A percentile compares a stretch with the other conserved stretches of the same genome.
Evolutionary conservation across 2,329 filamentous ascomycete species (phyloP).

Genomic region (Akanthomyces dipterigenus): DNA sequence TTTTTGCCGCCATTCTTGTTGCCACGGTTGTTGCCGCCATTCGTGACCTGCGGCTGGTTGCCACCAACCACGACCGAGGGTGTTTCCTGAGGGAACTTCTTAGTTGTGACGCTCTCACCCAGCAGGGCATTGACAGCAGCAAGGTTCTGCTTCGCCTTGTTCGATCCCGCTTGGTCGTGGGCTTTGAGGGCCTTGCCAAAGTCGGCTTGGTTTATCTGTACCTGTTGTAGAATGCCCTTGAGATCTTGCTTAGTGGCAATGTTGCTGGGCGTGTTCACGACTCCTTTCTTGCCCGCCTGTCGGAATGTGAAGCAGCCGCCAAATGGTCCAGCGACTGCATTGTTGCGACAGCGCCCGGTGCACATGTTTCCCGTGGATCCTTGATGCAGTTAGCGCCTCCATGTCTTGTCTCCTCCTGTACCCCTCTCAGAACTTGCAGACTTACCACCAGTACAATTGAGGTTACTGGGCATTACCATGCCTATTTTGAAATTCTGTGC

Average conservation of each 20-base stretch:
- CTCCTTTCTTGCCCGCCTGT: neutral
- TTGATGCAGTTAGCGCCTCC: slow-evolving; percentile 13
- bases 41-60: neutral
- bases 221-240: slow-evolving; percentile 39
- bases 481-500: slow-evolving; percentile 50
- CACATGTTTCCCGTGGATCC: slow-evolving; percentile 51
- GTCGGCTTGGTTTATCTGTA: slow-evolving; percentile 44
- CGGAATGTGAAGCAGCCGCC: slow-evolving; percentile 52
- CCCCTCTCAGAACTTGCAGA: neutral
- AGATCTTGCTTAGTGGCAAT: slow-evolving; percentile 42
- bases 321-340: slow-evolving; percentile 49
- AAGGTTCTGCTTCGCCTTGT: slow-evolving; percentile 21
- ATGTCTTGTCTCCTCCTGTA: too few species aligned
- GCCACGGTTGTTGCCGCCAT: neutral
- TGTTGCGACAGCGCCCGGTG: slow-evolving; percentile 54
- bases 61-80: slow-evolving; percentile 19
- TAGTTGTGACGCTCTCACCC: slow-evolving; percentile 22
- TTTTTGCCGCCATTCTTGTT: neutral
- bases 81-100: slow-evolving; percentile 28
- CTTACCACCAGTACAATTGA: slow-evolving; percentile 46
- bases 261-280: slow-evolving; percentile 14
- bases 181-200: slow-evolving; percentile 34
- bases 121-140: slow-evolving; percentile 35
- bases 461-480: slow-evolving; percentile 42
- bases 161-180: slow-evolving; percentile 34